These are phyloP conservation scores for Scenedesmus sp. DNA, from an alignment of 163 green algal species.

Conservation along the genomic window DNA sequence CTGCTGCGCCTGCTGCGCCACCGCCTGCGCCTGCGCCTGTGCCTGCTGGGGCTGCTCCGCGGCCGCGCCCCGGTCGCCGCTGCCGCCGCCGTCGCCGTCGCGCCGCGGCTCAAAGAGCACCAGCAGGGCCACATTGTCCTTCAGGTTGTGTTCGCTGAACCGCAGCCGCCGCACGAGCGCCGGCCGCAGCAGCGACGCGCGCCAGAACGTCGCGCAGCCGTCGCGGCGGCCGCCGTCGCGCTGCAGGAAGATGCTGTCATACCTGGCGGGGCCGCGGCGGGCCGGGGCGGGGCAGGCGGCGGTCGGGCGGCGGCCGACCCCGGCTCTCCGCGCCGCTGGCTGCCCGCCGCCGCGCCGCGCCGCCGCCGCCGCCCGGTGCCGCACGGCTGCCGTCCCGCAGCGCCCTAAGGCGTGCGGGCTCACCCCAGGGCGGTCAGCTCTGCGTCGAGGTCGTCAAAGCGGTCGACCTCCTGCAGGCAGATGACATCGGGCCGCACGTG, in stretches of 20 bases:
- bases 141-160: slow-evolving; percentile 64
- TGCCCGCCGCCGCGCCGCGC: too few species aligned
- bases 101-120: slow-evolving; percentile 30
- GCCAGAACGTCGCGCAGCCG: slow-evolving; percentile 85
- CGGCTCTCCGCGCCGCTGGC: too few species aligned
- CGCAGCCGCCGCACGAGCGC: slow-evolving; percentile 45
- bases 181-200: slow-evolving; percentile 11
- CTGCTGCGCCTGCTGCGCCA: neutral
- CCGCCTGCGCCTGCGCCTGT: slow-evolving; percentile 26
- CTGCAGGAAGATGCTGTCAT: slow-evolving; percentile 63
- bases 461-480: slow-evolving; percentile 82
- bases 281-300: neutral
- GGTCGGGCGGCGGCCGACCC: neutral
- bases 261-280: slow-evolving; percentile 54
- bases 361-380: too few species aligned
- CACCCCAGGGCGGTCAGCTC: slow-evolving; percentile 61
- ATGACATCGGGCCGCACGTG: slow-evolving; percentile 68
- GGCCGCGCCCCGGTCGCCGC: too few species aligned
- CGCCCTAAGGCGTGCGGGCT: too few species aligned
- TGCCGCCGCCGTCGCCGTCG: neutral
- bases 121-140: slow-evolving; percentile 85
- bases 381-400: too few species aligned
- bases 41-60: slow-evolving; percentile 6
- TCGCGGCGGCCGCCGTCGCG: slow-evolving; percentile 66
- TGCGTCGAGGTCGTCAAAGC: slow-evolving; percentile 57